Percentiles rank a stretch among this genome's conserved stretches.
Evolutionary conservation across 306 rosid species (phyloP).

Genomic region (Quercus rubra): DNA sequence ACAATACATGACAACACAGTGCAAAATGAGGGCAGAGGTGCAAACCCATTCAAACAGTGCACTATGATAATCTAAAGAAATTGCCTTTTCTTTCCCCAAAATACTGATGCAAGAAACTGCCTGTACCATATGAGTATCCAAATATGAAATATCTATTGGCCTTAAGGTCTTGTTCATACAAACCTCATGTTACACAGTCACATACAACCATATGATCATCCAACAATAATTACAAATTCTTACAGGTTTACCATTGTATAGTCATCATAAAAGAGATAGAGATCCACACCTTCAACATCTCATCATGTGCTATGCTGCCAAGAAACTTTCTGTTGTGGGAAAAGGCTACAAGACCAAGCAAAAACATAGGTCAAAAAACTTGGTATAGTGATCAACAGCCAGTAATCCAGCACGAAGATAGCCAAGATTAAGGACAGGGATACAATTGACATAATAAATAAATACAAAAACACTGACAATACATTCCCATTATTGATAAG

Average conservation of each 20-base stretch:
- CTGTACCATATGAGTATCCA: background rate
- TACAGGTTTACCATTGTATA: background rate
- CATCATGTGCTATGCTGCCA: slow-evolving; percentile 83
- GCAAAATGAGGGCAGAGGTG: background rate
- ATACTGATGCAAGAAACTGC: no score
- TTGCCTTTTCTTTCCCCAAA: no score
- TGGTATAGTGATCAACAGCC: background rate
- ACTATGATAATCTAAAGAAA: background rate
- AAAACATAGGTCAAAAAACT: slow-evolving; percentile 22
- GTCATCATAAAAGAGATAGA: slow-evolving; percentile 11
- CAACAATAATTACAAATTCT: no score
- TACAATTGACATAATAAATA: background rate
- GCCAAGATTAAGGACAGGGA: background rate
- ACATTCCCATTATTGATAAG: background rate
- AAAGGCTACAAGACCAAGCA: slow-evolving; percentile 57
- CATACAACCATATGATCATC: background rate
- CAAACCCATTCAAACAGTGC: background rate
- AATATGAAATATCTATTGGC: background rate
- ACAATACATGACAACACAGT: background rate
- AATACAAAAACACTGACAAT: no score
- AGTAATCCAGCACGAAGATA: background rate
- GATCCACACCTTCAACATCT: slow-evolving; percentile 61
- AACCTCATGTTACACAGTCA: background rate
- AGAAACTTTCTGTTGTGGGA: slow-evolving; percentile 72
- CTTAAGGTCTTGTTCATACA: background rate